Percentiles rank a stretch among this genome's conserved stretches.
Evolutionary conservation across 75 land plant species (phyloP).

Genomic region (Pinus taeda): DNA sequence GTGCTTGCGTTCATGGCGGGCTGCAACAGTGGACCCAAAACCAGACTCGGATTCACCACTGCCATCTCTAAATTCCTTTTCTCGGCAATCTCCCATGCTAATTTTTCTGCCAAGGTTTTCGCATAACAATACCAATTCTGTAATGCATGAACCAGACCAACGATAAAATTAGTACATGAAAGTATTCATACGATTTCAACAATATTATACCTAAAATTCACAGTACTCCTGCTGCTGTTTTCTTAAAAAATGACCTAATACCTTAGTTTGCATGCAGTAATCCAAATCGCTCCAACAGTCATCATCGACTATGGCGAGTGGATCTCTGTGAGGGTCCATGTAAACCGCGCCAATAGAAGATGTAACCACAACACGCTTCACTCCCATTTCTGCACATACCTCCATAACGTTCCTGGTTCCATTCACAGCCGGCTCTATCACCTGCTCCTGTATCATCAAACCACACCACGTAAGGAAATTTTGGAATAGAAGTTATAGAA

Average conservation of each 20-base stretch:
- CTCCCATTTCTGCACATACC: conserved; percentile 25
- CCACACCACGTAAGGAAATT: not conserved
- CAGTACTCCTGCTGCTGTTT: no score
- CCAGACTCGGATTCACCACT: conserved; percentile 35
- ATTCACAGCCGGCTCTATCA: conserved; percentile 41
- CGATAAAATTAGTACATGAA: not conserved
- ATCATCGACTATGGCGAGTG: conserved; percentile 28
- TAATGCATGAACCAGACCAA: conserved; percentile 5
- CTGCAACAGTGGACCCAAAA: conserved; percentile 56
- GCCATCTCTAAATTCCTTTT: conserved; percentile 22
- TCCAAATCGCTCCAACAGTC: conserved; percentile 50
- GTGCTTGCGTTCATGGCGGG: conserved; percentile 39
- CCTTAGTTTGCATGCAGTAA: conserved; percentile 39
- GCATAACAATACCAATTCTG: conserved; percentile 68
- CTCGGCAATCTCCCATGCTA: not conserved
- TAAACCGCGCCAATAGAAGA: conserved; percentile 45
- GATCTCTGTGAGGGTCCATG: conserved; percentile 24
- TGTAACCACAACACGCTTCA: conserved; percentile 42
- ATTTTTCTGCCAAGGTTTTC: conserved; percentile 45
- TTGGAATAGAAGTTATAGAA: no score
- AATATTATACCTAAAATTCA: not conserved
- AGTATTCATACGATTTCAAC: not conserved
- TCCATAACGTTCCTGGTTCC: conserved; percentile 42
- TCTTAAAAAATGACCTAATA: not conserved
- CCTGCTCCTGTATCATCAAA: not conserved